Conservation (phyloP, 192 early-diverging fungal species). For the Piromyces finnis region DNA sequence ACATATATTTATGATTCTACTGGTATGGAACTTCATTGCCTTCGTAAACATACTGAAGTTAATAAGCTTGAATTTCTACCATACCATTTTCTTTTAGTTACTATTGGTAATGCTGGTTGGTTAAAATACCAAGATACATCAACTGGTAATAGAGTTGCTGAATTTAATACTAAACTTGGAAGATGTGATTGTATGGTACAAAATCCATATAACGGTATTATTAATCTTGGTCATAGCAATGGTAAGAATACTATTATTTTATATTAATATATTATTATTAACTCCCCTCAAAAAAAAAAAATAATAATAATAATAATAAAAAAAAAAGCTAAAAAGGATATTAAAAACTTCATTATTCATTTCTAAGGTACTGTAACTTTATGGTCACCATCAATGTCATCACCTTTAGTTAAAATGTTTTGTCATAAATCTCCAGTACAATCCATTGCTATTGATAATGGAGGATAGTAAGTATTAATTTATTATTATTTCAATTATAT, state of each 20-base stretch:
- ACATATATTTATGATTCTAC: constrained; percentile 86
- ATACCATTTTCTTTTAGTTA: constrained; percentile 77
- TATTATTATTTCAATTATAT: neutral
- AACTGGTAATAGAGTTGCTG: constrained; percentile 65
- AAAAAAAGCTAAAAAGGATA: too few relatives aligned
- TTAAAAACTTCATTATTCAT: too few relatives aligned
- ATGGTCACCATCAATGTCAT: constrained; percentile 71
- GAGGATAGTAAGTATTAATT: constrained; percentile 12
- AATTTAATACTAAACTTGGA: constrained; percentile 59
- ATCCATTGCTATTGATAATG: constrained; percentile 59
- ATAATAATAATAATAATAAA: too few relatives aligned
- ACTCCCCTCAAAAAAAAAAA: neutral
- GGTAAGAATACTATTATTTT: constrained; percentile 15
- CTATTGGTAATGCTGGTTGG: constrained; percentile 59
- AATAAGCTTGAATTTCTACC: constrained; percentile 77
- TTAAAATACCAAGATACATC: constrained; percentile 91
- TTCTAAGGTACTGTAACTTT: constrained; percentile 47
- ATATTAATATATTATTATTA: neutral
- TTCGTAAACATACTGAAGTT: constrained; percentile 65
- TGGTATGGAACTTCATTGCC: constrained; percentile 76
- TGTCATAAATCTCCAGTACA: constrained; percentile 75
- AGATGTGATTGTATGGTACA: constrained; percentile 64
- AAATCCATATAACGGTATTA: constrained; percentile 79
- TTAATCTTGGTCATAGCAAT: constrained; percentile 81
- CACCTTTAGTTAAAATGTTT: constrained; percentile 85